Conservation (phyloP, 345 rosid species). For the Fremontodendron californicum region DNA sequence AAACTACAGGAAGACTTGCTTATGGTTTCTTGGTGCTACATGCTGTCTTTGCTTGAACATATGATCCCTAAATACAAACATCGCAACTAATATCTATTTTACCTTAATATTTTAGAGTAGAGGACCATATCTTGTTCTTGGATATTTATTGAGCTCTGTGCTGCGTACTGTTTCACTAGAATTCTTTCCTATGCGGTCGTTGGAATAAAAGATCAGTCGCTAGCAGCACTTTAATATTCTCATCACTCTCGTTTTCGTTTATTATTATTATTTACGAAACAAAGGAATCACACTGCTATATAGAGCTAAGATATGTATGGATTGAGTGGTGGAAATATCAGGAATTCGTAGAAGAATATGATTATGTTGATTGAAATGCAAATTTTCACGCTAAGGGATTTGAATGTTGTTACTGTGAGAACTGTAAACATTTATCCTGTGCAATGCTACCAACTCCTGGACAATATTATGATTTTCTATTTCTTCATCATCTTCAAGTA, state of each 20-base stretch:
- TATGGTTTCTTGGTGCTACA: neutral
- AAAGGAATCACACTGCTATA: neutral
- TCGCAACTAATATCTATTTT: too few relatives aligned
- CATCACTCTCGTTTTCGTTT: neutral
- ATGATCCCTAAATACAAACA: too few relatives aligned
- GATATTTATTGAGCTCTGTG: neutral
- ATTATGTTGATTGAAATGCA: neutral
- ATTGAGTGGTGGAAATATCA: neutral
- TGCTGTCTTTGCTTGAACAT: neutral
- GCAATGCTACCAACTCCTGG: neutral
- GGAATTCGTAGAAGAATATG: neutral
- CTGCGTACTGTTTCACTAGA: neutral
- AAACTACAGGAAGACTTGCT: neutral
- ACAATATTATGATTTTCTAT: neutral
- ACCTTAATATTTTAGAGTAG: neutral
- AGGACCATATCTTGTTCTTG: neutral
- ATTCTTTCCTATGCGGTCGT: neutral
- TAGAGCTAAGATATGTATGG: neutral
- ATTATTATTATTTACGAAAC: neutral
- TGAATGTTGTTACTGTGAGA: neutral
- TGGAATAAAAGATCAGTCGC: too few relatives aligned
- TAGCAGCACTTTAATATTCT: neutral
- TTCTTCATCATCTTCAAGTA: neutral
- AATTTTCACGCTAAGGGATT: neutral
- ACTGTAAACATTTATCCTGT: neutral